phyloP scores from a whole-genome alignment of 352 stramenopile genomes.

The Elongisporangium prolatum region DNA sequence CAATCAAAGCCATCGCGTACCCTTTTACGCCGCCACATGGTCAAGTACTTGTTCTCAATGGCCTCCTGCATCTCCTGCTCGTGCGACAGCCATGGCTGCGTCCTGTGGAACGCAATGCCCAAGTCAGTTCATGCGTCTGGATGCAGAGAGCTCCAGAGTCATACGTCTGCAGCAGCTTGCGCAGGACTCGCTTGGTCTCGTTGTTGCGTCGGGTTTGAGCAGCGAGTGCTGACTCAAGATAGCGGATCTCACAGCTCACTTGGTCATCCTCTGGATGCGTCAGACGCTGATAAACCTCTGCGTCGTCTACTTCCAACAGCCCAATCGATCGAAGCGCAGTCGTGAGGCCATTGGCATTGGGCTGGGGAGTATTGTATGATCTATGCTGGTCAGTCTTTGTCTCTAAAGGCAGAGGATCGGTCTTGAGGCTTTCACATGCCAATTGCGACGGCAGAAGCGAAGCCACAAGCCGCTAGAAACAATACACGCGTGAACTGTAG shows the following conservation, averaged over 20 bases:
- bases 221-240: constrained; percentile 38
- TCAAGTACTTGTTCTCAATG: constrained; percentile 50
- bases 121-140: neutral
- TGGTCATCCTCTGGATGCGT: constrained; percentile 43
- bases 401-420: constrained; percentile 1
- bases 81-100: constrained; percentile 58
- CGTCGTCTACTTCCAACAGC: constrained; percentile 34
- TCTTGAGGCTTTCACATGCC: constrained; percentile 12
- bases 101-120: constrained; percentile 17
- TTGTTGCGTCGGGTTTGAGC: constrained; percentile 43
- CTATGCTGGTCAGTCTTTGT: neutral
- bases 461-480: constrained; percentile 25
- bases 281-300: constrained; percentile 21
- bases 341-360: constrained; percentile 23
- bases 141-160: neutral
- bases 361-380: constrained; percentile 13
- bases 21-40: constrained; percentile 64
- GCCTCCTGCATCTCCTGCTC: constrained; percentile 38
- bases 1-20: constrained; percentile 10
- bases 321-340: constrained; percentile 33
- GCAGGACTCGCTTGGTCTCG: constrained; percentile 51
- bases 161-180: constrained; percentile 48
- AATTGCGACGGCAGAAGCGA: constrained; percentile 18
- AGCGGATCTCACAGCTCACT: constrained; percentile 57
- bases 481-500: neutral